Base-by-base conservation (phyloP, 495 filamentous ascomycete genomes). In the Durotheca rogersii region DNA sequence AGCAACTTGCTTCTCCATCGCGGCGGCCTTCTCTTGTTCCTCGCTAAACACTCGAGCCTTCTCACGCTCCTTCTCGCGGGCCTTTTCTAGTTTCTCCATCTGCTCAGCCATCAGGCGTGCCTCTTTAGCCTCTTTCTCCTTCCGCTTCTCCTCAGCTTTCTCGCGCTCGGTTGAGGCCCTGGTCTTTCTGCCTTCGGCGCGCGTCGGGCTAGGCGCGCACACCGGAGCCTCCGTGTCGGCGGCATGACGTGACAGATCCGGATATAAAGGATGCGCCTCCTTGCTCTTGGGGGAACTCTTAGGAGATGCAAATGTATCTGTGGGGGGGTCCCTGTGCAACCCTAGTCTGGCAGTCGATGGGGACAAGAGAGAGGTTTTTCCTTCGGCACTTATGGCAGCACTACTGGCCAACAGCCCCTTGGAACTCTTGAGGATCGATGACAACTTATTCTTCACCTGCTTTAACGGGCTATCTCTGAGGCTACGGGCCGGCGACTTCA, bases 371-470 rank as follows among this genome's bases (percentile, higher is more conserved):
- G 72, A 75, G 11, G 85, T 68, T 61, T 86, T 90, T 6, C 85
- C 83, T 46, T 90, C 85, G 16, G 86, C 87, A 59, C 85, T 89
- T 37, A 86, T 74, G 36, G 84, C 82, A 17, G 87, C 89, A 58
- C 87, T 88, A 48, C 83, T 91, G 11, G 85, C 86, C 51, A 95
- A 86, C 33, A 94, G 77, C 12, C 84, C 88, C 62, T 86, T 90
- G 10, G 90, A 90, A 27, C 85, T 86, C 64, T 89, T 88, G 53
- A 96, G 74, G 42, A 94, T 88, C 6, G 90, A 93, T 31, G 89
- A 89, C 25, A 96, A 71, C 64, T 87, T 90, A 54, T 82, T 86
- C 71, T 94, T 96, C 12, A 90, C 90, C 37, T 90, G 87, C 63
- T 88, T 95, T 19, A 95, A 66, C 4, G 89, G 88, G 35, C 85